Evolutionary conservation across 306 rosid genomes (phyloP).

Genomic region (Sechiopsis laciniata): DNA sequence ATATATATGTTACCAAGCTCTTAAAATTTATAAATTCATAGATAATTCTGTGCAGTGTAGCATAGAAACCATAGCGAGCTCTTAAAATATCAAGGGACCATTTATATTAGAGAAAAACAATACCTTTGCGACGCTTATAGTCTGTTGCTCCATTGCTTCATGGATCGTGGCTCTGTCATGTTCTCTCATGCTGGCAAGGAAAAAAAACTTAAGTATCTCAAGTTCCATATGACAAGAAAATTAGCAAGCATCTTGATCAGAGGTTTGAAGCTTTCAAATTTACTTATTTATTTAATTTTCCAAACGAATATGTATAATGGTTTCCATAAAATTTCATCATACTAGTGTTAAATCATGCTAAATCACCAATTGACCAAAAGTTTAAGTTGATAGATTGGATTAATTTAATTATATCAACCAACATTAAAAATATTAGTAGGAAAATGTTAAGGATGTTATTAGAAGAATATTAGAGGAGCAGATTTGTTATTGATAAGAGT

Average conservation of each 20-base stretch:
- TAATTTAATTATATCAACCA: no score
- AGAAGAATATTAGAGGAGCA: not conserved
- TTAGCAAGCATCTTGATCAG: not conserved
- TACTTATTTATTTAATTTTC: not conserved
- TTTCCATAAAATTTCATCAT: not conserved
- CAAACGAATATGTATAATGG: not conserved
- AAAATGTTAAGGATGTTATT: not conserved
- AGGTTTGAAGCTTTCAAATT: not conserved
- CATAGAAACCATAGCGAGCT: not conserved
- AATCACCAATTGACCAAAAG: no score
- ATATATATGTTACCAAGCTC: no score
- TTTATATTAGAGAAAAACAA: constrained; percentile 19
- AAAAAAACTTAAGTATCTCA: not conserved
- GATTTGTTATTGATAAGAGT: not conserved
- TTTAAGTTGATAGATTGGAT: no score
- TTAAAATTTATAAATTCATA: not conserved
- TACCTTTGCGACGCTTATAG: constrained; percentile 98
- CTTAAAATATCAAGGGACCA: not conserved
- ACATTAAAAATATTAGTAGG: not conserved
- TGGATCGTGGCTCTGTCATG: constrained; percentile 98
- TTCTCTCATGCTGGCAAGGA: constrained; percentile 70
- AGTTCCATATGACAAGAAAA: not conserved
- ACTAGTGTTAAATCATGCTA: not conserved
- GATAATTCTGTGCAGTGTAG: not conserved
- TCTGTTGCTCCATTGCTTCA: constrained; percentile 99